A percentile compares a stretch with the other conserved stretches of the same genome.
Evolutionary conservation across 2,329 filamentous ascomycete genomes (phyloP).

Genomic region (Sarocladiaceae sp.): DNA sequence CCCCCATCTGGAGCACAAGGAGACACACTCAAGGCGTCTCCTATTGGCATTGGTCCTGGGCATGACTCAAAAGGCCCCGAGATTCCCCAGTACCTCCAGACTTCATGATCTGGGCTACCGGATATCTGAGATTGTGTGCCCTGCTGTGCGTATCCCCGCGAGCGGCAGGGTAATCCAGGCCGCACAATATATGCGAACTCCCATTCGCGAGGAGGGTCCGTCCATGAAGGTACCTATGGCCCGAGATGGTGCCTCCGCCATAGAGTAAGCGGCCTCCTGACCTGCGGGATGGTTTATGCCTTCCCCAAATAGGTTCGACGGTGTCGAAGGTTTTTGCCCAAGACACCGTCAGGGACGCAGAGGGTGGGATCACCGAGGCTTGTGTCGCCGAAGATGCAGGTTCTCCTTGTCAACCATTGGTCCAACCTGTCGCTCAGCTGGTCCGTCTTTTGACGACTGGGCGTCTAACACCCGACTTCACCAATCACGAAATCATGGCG

Average conservation of each 20-base stretch:
- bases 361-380: not conserved
- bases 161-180: not conserved
- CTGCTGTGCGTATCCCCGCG: not conserved
- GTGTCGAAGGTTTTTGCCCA: not conserved
- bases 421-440: not conserved
- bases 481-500: not conserved
- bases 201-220: not conserved
- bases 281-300: constrained; percentile 1
- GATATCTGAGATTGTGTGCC: not conserved
- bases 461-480: not conserved
- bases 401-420: not conserved
- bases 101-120: not conserved
- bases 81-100: not conserved
- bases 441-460: not conserved
- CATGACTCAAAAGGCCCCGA: constrained; percentile 6
- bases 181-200: not conserved
- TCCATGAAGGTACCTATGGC: too few relatives aligned
- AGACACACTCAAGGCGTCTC: too few relatives aligned
- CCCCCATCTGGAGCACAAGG: not conserved
- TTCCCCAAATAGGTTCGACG: not conserved
- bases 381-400: not conserved
- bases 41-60: too few relatives aligned
- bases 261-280: too few relatives aligned
- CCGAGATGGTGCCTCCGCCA: too few relatives aligned
- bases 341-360: not conserved